Conservation (phyloP, 208 protist genomes). For the Acanthamoeba royreba region DNA sequence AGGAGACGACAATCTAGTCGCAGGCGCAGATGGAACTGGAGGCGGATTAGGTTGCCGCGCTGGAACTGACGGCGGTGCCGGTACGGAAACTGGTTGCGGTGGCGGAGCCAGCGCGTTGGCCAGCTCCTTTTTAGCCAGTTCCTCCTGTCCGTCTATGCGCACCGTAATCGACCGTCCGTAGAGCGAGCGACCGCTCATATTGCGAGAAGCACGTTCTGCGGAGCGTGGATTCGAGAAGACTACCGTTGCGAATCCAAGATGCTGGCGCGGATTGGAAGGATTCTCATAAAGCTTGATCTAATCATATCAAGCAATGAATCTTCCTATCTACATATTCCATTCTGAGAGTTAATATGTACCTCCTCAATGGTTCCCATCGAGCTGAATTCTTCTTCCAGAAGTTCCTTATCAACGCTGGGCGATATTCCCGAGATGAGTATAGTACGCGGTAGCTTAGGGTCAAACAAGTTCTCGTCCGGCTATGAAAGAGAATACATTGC, state of each 20-base stretch:
- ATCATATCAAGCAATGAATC: background rate
- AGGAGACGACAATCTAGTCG: too few relatives aligned
- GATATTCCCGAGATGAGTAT: background rate
- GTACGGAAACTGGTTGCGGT: background rate
- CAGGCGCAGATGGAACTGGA: too few relatives aligned
- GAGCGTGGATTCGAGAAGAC: background rate
- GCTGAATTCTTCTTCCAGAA: background rate
- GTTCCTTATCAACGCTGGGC: conserved; percentile 5
- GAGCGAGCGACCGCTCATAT: conserved; percentile 3
- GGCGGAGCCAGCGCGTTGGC: background rate
- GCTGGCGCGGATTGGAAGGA: background rate
- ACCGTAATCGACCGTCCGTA: background rate
- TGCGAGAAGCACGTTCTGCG: background rate
- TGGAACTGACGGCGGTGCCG: background rate
- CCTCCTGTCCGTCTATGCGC: background rate
- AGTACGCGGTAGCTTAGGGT: background rate
- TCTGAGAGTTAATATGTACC: too few relatives aligned
- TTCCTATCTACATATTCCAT: too few relatives aligned
- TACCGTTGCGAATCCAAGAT: background rate
- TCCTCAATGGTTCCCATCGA: background rate
- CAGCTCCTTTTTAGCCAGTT: background rate
- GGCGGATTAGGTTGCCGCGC: background rate
- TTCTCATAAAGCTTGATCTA: conserved; percentile 12
- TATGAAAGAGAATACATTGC: background rate
- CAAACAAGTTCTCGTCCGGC: conserved; percentile 25